Percentiles rank a stretch among this genome's conserved stretches.
These are phyloP conservation scores for Phytopythium mirpurense DNA, from an alignment of 352 stramenopile genomes.

Conservation along the genomic window DNA sequence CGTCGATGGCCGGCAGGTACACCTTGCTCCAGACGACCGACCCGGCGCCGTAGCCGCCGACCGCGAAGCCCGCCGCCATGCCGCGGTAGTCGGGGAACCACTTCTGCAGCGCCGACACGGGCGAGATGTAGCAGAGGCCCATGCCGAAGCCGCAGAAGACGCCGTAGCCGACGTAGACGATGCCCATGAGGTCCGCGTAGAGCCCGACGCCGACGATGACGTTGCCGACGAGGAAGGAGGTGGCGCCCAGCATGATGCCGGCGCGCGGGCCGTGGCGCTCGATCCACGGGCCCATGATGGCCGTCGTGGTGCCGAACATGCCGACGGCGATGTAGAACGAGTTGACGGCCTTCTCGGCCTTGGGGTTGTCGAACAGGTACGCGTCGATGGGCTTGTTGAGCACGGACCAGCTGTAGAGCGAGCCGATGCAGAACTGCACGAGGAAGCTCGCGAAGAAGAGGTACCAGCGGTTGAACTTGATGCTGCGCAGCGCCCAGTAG, in stretches of 20 bases:
- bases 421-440: constrained; percentile 70
- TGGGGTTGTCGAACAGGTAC: constrained; percentile 39
- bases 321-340: constrained; percentile 70
- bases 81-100: constrained; percentile 78
- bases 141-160: constrained; percentile 58
- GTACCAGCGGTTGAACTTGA: constrained; percentile 61
- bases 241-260: constrained; percentile 41
- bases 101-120: constrained; percentile 67
- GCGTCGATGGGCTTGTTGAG: constrained; percentile 68
- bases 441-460: constrained; percentile 58
- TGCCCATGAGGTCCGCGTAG: constrained; percentile 33
- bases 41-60: constrained; percentile 55
- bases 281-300: constrained; percentile 65
- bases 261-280: constrained; percentile 53
- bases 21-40: constrained; percentile 64
- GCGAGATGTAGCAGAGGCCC: constrained; percentile 72
- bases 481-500: constrained; percentile 32
- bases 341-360: constrained; percentile 55
- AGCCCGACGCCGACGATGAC: constrained; percentile 48
- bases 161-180: constrained; percentile 66
- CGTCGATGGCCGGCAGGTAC: constrained; percentile 52
- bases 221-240: constrained; percentile 43
- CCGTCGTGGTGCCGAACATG: constrained; percentile 51
- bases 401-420: constrained; percentile 71
- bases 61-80: constrained; percentile 59